Percentiles rank a stretch among this genome's conserved stretches.
Evolutionary conservation across 1,284 basidiomycete species (phyloP).

Genomic region (Marasmius tenuissimus): DNA sequence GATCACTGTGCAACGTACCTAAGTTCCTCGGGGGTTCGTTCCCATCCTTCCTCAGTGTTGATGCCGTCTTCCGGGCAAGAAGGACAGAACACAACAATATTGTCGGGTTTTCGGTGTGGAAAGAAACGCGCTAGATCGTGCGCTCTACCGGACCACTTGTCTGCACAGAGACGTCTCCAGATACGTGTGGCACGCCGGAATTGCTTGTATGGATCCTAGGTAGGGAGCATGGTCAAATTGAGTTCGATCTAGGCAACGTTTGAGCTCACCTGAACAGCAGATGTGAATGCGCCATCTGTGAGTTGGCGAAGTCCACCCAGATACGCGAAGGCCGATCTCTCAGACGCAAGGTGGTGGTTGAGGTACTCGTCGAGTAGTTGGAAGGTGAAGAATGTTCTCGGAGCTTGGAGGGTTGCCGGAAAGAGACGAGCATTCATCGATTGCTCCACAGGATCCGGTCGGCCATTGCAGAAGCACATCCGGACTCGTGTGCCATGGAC

Average conservation of each 20-base stretch:
- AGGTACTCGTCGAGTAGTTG: conserved; percentile 27
- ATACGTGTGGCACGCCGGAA: conserved; percentile 23
- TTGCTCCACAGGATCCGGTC: conserved; percentile 15
- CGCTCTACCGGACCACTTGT: conserved; percentile 22
- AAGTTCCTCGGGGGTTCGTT: conserved; percentile 7
- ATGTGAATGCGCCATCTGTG: conserved; percentile 14
- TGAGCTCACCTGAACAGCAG: background rate
- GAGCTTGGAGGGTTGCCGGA: conserved; percentile 25
- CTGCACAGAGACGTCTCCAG: conserved; percentile 19
- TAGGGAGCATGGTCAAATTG: background rate
- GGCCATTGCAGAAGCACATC: conserved; percentile 18
- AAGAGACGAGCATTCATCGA: conserved; percentile 25
- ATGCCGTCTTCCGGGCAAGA: conserved; percentile 19
- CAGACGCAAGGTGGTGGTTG: conserved; percentile 23
- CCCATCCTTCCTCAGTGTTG: conserved; percentile 15
- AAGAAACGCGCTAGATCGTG: conserved; percentile 24
- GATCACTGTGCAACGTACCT: background rate
- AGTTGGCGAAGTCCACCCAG: conserved; percentile 18
- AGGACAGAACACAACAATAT: conserved; percentile 19
- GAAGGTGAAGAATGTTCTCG: conserved; percentile 27
- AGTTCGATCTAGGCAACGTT: no score
- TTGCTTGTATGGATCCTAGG: conserved; percentile 20
- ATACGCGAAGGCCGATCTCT: conserved; percentile 27
- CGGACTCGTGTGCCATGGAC: conserved; percentile 14
- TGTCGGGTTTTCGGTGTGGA: conserved; percentile 13